Percentiles rank a stretch among this genome's conserved stretches.
Conservation (phyloP, 2,329 filamentous ascomycete species). For the Xylaria multiplex region DNA sequence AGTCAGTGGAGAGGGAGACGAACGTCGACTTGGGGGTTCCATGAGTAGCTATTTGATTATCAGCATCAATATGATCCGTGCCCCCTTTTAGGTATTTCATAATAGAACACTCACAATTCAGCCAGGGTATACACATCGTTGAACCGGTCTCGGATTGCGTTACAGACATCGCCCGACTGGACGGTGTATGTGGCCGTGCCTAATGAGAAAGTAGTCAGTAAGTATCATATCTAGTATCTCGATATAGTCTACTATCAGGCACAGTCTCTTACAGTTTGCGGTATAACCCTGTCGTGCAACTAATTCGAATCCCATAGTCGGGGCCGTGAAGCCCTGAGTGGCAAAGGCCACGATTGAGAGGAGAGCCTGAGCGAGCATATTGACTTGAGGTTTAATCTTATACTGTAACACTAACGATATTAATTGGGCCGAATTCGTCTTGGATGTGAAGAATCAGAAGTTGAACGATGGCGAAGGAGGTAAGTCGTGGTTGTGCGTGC, state of each 20-base stretch:
- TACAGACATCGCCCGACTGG: conserved; percentile 38
- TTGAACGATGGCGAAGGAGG: conserved; percentile 1
- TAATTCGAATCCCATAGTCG: conserved; percentile 29
- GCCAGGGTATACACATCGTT: conserved; percentile 48
- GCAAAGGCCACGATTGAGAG: conserved; percentile 37
- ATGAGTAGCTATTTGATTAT: conserved; percentile 27
- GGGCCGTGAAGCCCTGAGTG: conserved; percentile 37
- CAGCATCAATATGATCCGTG: neutral
- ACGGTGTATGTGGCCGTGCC: conserved; percentile 41
- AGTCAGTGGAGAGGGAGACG: conserved; percentile 3
- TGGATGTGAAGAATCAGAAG: neutral
- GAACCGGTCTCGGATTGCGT: conserved; percentile 37
- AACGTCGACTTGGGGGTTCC: conserved; percentile 38
- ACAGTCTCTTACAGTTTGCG: conserved; percentile 35
- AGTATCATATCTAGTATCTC: neutral
- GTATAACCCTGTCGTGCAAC: conserved; percentile 42
- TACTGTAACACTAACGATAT: neutral
- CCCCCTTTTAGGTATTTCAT: neutral
- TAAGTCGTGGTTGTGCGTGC: conserved; percentile 21
- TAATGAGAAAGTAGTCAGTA: neutral
- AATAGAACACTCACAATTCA: conserved; percentile 40
- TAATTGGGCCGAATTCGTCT: neutral
- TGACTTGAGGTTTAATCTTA: conserved; percentile 23
- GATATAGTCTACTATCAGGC: neutral
- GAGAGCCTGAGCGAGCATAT: conserved; percentile 40